Conservation (phyloP, 1,139 yeast species). For the Saccharomyces hybrid region DNA sequence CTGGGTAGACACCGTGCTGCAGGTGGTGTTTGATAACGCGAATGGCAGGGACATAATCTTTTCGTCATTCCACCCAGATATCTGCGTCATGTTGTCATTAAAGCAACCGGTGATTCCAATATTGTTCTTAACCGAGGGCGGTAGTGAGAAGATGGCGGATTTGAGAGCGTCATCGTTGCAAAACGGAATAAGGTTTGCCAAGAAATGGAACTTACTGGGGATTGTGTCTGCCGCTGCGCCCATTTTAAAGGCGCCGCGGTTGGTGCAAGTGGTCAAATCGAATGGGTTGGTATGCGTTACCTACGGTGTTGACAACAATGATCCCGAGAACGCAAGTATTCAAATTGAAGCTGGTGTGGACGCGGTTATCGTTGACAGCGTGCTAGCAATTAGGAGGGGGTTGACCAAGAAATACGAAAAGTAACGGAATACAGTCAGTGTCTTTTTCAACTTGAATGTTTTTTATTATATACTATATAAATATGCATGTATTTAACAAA, state of each 20-base stretch:
- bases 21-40: slow-evolving; percentile 70
- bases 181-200: slow-evolving; percentile 85
- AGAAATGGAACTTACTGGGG: slow-evolving; percentile 86
- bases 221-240: slow-evolving; percentile 87
- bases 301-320: slow-evolving; percentile 78
- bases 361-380: slow-evolving; percentile 95
- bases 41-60: slow-evolving; percentile 80
- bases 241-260: slow-evolving; percentile 75
- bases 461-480: not conserved
- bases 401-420: slow-evolving; percentile 32
- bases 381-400: slow-evolving; percentile 84
- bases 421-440: not conserved
- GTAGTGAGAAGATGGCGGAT: slow-evolving; percentile 79
- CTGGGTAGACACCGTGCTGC: slow-evolving; percentile 80
- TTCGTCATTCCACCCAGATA: slow-evolving; percentile 92
- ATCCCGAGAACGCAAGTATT: slow-evolving; percentile 73
- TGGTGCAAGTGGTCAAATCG: slow-evolving; percentile 81
- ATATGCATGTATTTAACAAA: not conserved
- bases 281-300: slow-evolving; percentile 91
- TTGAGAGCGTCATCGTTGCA: slow-evolving; percentile 81
- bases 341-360: slow-evolving; percentile 95
- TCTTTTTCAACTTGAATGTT: not conserved
- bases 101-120: slow-evolving; percentile 93
- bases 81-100: slow-evolving; percentile 74
- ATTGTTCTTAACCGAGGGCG: slow-evolving; percentile 81